A percentile compares a stretch with the other conserved stretches of the same genome.
phyloP scores from a whole-genome alignment of 768 basidiomycete genomes.

The Lentinus tigrinus region DNA sequence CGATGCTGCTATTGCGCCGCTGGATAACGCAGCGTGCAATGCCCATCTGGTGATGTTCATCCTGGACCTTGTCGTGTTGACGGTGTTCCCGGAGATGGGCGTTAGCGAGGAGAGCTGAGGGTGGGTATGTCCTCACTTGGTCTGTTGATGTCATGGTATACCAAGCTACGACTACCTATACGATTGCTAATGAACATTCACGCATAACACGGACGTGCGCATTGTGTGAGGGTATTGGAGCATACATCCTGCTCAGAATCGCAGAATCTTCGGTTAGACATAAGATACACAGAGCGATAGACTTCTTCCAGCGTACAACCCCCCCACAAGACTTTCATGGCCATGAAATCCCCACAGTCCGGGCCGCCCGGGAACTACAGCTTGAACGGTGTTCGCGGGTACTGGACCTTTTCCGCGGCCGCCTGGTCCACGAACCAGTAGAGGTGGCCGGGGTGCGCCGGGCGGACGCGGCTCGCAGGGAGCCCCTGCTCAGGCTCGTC shows the following conservation, averaged over 20 bases:
- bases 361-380: conserved; percentile 36
- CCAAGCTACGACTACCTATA: background rate
- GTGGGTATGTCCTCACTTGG: background rate
- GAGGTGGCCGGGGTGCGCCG: conserved; percentile 75
- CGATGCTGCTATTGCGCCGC: conserved; percentile 54
- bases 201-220: background rate
- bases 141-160: background rate
- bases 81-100: conserved; percentile 79
- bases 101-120: conserved; percentile 18
- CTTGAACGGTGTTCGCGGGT: conserved; percentile 56
- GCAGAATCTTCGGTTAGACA: background rate
- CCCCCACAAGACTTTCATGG: conserved; percentile 4
- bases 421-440: conserved; percentile 95
- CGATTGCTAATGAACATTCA: background rate
- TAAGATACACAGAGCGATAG: conserved; percentile 1
- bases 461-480: conserved; percentile 81
- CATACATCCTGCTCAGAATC: conserved; percentile 1
- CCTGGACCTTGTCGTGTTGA: conserved; percentile 68
- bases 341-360: background rate
- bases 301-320: conserved; percentile 19
- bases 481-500: conserved; percentile 79
- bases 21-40: conserved; percentile 70
- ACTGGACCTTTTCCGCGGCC: conserved; percentile 64
- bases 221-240: background rate
- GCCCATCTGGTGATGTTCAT: conserved; percentile 72